These are phyloP conservation scores for Rhizopus stolonifer DNA, from an alignment of 371 early-diverging fungal species.

Conservation along the genomic window DNA sequence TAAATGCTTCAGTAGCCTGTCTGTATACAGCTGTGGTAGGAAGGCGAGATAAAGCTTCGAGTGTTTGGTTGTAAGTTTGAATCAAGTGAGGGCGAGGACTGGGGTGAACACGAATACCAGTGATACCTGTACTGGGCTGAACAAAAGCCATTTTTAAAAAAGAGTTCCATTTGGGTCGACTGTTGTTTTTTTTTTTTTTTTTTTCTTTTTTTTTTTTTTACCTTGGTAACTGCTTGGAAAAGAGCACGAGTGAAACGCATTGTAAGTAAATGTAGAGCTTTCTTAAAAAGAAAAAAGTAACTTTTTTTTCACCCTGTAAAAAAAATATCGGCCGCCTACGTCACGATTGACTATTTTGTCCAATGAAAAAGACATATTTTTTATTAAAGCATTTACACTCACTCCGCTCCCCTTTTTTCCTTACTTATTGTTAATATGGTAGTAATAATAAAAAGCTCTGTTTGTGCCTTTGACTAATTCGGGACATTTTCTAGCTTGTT, in stretches of 20 bases:
- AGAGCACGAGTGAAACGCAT: conserved; percentile 62
- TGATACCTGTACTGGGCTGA: conserved; percentile 76
- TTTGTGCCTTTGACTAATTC: neutral
- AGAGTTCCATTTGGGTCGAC: too few species aligned
- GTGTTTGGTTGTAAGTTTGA: conserved; percentile 73
- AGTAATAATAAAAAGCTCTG: neutral
- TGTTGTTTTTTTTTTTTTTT: neutral
- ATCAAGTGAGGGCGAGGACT: conserved; percentile 87
- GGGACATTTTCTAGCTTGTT: conserved; percentile 57
- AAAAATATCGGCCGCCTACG: neutral
- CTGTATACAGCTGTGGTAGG: conserved; percentile 82
- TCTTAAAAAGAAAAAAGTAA: neutral
- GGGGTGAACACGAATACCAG: conserved; percentile 84
- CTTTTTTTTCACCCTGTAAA: neutral
- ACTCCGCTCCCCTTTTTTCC: neutral
- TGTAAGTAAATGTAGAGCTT: neutral
- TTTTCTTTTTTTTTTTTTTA: conserved; percentile 7
- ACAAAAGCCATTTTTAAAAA: neutral
- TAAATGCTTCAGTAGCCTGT: conserved; percentile 79
- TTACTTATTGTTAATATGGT: conserved; percentile 1
- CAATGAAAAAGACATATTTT: too few species aligned
- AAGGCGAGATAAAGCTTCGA: conserved; percentile 68
- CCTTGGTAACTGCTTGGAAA: conserved; percentile 59
- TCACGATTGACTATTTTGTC: too few species aligned
- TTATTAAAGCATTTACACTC: too few species aligned